Evolutionary conservation across 2,329 filamentous ascomycete species (phyloP).

Genomic region (Fusarium sarcochroum): DNA sequence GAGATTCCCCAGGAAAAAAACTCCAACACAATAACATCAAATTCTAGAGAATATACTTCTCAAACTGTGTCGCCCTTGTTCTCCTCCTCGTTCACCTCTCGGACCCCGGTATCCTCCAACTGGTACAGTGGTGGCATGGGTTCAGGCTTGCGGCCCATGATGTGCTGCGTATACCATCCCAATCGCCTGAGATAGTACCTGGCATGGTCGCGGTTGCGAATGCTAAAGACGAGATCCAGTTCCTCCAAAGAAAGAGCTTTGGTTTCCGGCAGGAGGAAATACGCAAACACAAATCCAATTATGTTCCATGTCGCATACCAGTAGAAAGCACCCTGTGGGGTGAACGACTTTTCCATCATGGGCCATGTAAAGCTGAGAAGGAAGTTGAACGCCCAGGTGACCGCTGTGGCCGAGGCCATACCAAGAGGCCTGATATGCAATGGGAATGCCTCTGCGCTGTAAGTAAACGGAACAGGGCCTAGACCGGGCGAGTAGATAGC

Average conservation of each 20-base stretch:
- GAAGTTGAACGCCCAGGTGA: conserved; percentile 55
- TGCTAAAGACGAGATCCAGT: conserved; percentile 63
- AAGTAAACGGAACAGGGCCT: conserved; percentile 56
- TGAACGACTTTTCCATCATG: conserved; percentile 48
- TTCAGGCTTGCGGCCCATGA: conserved; percentile 11
- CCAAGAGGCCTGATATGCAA: conserved; percentile 54
- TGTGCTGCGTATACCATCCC: conserved; percentile 21
- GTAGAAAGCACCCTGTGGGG: conserved; percentile 53
- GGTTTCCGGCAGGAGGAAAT: conserved; percentile 65
- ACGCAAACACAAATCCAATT: conserved; percentile 62
- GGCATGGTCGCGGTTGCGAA: conserved; percentile 58
- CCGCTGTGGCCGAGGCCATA: conserved; percentile 56
- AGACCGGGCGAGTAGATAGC: conserved; percentile 55
- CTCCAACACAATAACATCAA: neutral
- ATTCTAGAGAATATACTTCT: neutral
- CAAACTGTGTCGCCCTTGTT: neutral
- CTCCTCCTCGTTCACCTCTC: conserved; percentile 55
- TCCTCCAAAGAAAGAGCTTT: conserved; percentile 65
- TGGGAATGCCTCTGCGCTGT: conserved; percentile 56
- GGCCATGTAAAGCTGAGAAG: conserved; percentile 53
- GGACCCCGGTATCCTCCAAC: conserved; percentile 41
- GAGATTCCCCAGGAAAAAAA: neutral
- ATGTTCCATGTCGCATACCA: conserved; percentile 64
- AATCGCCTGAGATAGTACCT: conserved; percentile 52
- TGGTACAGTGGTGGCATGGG: conserved; percentile 36